These are phyloP conservation scores for Logfia minima DNA, from an alignment of 129 eudicot species.

Conservation along the genomic window DNA sequence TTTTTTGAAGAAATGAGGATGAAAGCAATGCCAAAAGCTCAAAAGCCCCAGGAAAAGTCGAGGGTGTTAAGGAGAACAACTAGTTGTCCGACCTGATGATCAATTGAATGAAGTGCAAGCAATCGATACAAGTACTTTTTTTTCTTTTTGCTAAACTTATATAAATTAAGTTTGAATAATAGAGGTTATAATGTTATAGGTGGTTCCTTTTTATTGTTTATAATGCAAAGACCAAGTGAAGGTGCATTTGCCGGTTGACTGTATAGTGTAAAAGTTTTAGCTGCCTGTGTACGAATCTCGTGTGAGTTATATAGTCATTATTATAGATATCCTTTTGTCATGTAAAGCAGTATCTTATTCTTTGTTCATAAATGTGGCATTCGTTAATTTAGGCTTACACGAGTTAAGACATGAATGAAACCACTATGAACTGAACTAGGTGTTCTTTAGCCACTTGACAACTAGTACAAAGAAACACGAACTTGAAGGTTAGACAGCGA, in stretches of 20 bases:
- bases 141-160: constrained; percentile 5
- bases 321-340: constrained; percentile 5
- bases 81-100: constrained; percentile 50
- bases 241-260: constrained; percentile 24
- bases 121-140: neutral
- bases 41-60: constrained; percentile 39
- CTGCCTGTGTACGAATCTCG: neutral
- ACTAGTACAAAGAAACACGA: too few species aligned
- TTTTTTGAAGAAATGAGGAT: constrained; percentile 48
- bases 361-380: neutral
- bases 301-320: constrained; percentile 36
- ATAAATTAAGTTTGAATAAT: constrained; percentile 25
- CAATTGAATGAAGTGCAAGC: neutral
- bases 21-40: constrained; percentile 42
- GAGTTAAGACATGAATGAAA: too few species aligned
- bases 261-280: constrained; percentile 22
- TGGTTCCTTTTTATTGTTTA: neutral
- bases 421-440: too few species aligned
- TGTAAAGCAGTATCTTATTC: neutral
- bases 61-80: constrained; percentile 51
- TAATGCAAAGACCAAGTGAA: neutral
- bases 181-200: constrained; percentile 20
- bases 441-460: too few species aligned
- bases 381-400: neutral
- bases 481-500: too few species aligned